Evolutionary conservation across 345 rosid species (phyloP).

Genomic region (Citrus medica): DNA sequence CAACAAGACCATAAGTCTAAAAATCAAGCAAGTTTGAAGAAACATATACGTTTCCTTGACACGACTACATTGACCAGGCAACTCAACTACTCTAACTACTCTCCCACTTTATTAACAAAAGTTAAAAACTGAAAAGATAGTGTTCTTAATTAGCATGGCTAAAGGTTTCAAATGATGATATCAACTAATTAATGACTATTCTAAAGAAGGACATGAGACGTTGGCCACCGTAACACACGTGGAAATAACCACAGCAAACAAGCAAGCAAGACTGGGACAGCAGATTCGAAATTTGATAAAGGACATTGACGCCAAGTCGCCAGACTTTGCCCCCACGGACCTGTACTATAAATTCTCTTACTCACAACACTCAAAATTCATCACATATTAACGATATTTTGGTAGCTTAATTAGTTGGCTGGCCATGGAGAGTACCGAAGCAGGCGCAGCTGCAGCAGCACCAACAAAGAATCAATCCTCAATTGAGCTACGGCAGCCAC

Average conservation of each 20-base stretch:
- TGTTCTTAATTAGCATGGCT: too few species aligned
- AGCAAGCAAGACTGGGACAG: neutral
- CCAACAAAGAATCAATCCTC: neutral
- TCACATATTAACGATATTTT: neutral
- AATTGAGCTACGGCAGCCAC: neutral
- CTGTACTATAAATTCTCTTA: neutral
- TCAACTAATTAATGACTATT: neutral
- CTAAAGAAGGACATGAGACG: neutral
- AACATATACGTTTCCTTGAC: too few species aligned
- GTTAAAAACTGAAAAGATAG: too few species aligned
- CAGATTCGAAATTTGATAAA: conserved; percentile 15
- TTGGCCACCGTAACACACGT: neutral
- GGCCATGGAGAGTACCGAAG: neutral
- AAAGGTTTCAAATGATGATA: neutral
- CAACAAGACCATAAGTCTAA: too few species aligned
- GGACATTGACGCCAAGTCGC: neutral
- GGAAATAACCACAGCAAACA: neutral
- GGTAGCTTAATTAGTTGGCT: neutral
- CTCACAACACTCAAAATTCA: neutral
- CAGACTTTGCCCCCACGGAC: conserved; percentile 5
- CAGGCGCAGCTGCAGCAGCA: neutral
- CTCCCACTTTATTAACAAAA: too few species aligned
- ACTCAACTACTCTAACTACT: too few species aligned
- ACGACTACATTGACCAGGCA: too few species aligned
- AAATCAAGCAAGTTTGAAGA: too few species aligned